Evolutionary conservation across 805 yeast genomes (phyloP), one percentile per base, ranked within the genome.

Genomic region (Spathaspora sp.): DNA sequence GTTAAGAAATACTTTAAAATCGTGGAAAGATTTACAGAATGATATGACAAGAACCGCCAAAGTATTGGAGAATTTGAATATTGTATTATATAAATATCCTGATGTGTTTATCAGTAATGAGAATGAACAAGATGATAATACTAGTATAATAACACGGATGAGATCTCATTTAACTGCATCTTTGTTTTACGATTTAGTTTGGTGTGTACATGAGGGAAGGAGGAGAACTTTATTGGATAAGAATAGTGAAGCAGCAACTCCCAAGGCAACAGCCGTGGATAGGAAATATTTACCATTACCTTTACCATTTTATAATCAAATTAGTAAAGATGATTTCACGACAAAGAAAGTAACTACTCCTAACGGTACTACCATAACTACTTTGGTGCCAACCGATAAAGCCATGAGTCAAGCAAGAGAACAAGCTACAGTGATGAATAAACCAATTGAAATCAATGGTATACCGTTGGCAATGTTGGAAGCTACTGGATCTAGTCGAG

Each of bases 171-270:
- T 92, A 58, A 87, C 97, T 0, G 96, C 94, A 1, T 90, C 97
- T 0, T 68, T 92, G 49, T 92, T 92, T 60, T 92, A 92, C 64
- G 97, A 92, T 67, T 75, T 92, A 49, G 93, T 92, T 11, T 91
- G 96, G 91, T 87, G 96, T 65, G 86, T 92, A 46, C 97, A 92
- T 67, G 97, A 92, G 63, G 97, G 97, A 0, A 77, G 96, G 64
- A 76, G 97, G 64, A 74, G 96, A 49, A 72, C 75, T 29, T 63
- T 68, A 38, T 65, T 68, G 7, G 73, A 67, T 42, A 71, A 69
- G 48, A 60, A 59, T 28, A 61, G 63, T 19, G 28, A 16, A 28
- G 28, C 20, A 11, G 26, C 43, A 31, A 32, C 42, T 18, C 42
- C 43, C 11, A 29, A 18, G 31, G 14, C 47, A 12, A 9, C 53